A percentile compares a stretch with the other conserved stretches of the same genome.
Conservation (phyloP, 2,329 filamentous ascomycete genomes). For the Colletotrichum coccodes region DNA sequence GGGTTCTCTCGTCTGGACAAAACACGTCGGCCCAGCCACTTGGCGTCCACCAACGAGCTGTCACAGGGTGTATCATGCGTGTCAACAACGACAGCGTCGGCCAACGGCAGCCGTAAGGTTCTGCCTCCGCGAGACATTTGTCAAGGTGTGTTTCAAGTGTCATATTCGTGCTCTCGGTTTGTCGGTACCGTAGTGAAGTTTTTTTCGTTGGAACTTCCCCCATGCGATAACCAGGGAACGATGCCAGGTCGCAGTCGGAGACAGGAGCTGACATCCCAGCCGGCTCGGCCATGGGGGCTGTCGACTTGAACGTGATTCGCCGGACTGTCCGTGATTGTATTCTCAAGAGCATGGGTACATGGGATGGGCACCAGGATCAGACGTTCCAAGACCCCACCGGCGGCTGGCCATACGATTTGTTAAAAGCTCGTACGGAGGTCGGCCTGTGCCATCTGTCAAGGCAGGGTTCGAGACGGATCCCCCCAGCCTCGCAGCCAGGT, state of each 20-base stretch:
- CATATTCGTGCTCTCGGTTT: background rate
- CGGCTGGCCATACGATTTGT: background rate
- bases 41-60: background rate
- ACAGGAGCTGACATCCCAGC: conserved; percentile 15
- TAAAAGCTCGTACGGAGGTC: background rate
- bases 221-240: background rate
- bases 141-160: conserved; percentile 14
- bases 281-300: background rate
- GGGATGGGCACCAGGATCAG: conserved; percentile 18
- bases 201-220: background rate
- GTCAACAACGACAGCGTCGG: background rate
- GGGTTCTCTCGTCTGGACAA: background rate
- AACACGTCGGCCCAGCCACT: background rate
- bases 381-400: conserved; percentile 19
- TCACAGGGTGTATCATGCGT: background rate
- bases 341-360: conserved; percentile 3
- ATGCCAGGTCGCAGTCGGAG: conserved; percentile 3
- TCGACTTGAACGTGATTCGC: conserved; percentile 10
- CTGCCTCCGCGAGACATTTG: background rate
- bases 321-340: conserved; percentile 4
- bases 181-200: background rate
- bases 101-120: background rate
- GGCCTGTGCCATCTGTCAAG: conserved; percentile 14
- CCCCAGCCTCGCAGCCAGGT: background rate
- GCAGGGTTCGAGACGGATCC: conserved; percentile 8